Evolutionary conservation across 2,329 filamentous ascomycete species (phyloP), one percentile per base, ranked within the genome.

Genomic region (Bipolaris victoriae): DNA sequence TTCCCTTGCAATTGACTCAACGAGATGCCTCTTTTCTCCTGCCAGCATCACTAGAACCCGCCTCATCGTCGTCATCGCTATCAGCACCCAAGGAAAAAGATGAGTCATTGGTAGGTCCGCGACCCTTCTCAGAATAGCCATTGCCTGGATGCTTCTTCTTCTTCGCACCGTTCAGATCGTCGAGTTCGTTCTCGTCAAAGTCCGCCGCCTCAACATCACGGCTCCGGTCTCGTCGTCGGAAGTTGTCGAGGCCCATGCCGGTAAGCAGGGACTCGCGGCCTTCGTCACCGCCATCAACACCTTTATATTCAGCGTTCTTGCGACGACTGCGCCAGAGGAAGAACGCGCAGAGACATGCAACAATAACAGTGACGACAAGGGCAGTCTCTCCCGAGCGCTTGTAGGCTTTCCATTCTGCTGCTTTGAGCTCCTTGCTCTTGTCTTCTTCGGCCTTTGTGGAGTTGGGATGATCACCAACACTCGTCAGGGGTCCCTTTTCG

Each of bases 401-500:
- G 77, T 97, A 97, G 0, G 93, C 93, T 49, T 88, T 86, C 90
- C 92, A 96, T 69, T 93, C 90, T 16, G 92, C 92, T 26, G 91
- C 86, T 66, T 93, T 86, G n/a, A 97, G 78, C 70, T 90, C 87
- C 70, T 90, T 83, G 62, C 87, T 84, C 69, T 90, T 86, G 31
- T 85, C 85, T 69, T 90, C 83, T 66, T 87, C 85, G n/a, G 83
- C 86, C 13, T 81, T 81, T 24, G 86, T 92, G 61, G 84, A 87
- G 73, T 90, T 90, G 3, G 87, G 84, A 45, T 90, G 88, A 31
- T 86, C 88, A 47, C 90, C 90, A 2, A 95, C 90, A 16, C 88
- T 90, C 1, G 90, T 92, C 65, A 91, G 84, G 5, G 87, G 87
- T 1, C 90, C 86, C 74, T 92, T 92, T 76, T 96, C 91, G 54